Conservation (phyloP, 768 basidiomycete species). For the Sistotremastrum suecicum region DNA sequence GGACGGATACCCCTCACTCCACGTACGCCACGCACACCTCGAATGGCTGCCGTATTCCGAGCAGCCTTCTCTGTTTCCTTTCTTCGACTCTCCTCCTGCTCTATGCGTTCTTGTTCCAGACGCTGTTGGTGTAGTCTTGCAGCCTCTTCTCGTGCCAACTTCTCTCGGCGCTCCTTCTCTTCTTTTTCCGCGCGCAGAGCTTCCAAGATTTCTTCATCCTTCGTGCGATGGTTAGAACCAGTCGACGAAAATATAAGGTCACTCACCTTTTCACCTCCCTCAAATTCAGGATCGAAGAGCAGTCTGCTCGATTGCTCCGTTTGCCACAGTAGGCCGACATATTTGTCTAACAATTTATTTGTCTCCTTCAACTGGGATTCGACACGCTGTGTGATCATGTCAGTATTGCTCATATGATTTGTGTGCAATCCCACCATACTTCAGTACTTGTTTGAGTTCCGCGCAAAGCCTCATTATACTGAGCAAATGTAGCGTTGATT, state of each 20-base stretch:
- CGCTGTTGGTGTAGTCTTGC: too few species aligned
- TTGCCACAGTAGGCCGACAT: conserved; percentile 50
- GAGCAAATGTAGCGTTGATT: conserved; percentile 53
- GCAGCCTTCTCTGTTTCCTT: conserved; percentile 33
- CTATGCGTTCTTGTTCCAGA: conserved; percentile 21
- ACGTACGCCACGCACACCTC: conserved; percentile 40
- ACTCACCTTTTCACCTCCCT: conserved; percentile 58
- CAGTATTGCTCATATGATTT: neutral
- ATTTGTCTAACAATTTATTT: conserved; percentile 61
- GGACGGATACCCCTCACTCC: conserved; percentile 47
- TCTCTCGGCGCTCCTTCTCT: conserved; percentile 34
- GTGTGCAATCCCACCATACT: conserved; percentile 23
- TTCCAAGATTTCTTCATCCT: conserved; percentile 48
- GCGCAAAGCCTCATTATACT: conserved; percentile 53
- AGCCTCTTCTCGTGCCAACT: conserved; percentile 23
- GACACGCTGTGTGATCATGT: conserved; percentile 33
- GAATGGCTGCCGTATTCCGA: conserved; percentile 11
- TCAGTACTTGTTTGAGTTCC: conserved; percentile 57
- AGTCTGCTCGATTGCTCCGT: conserved; percentile 55
- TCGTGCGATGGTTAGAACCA: neutral
- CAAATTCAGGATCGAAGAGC: conserved; percentile 66
- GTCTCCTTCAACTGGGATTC: conserved; percentile 57
- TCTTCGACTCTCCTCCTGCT: conserved; percentile 27
- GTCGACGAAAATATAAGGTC: neutral
- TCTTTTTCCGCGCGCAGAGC: conserved; percentile 14